Percentiles rank a stretch among this genome's conserved stretches.
phyloP scores from a whole-genome alignment of 2,329 filamentous ascomycete species.

The Epichloe typhina region DNA sequence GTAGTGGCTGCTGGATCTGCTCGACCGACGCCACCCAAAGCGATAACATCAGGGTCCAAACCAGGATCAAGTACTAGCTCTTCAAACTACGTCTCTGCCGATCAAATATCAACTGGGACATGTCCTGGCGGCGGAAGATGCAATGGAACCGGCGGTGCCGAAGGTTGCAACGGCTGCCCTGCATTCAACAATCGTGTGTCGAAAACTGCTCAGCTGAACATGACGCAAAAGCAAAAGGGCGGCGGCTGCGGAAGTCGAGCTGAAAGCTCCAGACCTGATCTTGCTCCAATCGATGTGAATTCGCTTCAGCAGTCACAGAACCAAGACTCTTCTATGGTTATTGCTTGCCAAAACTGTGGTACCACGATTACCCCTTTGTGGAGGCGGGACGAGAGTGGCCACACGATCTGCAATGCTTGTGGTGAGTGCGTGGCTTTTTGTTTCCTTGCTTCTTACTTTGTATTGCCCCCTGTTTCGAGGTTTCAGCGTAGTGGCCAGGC shows the following conservation, averaged over 20 bases:
- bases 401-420: constrained; percentile 97
- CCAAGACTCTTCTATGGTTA: constrained; percentile 37
- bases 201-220: constrained; percentile 64
- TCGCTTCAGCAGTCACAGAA: constrained; percentile 20
- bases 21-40: constrained; percentile 28
- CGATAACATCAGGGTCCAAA: constrained; percentile 25
- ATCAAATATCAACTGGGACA: constrained; percentile 66
- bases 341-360: constrained; percentile 92
- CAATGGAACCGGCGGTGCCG: constrained; percentile 90
- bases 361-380: constrained; percentile 95
- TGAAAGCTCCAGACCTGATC: constrained; percentile 14
- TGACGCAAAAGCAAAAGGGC: constrained; percentile 33
- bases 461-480: background rate
- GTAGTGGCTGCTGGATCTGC: constrained; percentile 30
- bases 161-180: constrained; percentile 89
- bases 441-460: too few relatives aligned
- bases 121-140: constrained; percentile 91
- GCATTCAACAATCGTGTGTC: constrained; percentile 95
- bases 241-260: constrained; percentile 19
- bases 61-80: constrained; percentile 27
- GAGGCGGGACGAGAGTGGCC: constrained; percentile 85
- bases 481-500: background rate
- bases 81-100: constrained; percentile 65
- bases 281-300: constrained; percentile 21
- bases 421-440: constrained; percentile 42